A percentile compares a stretch with the other conserved stretches of the same genome.
phyloP scores from a whole-genome alignment of 192 early-diverging fungal species.

The Phlyctochytrium arcticum region DNA sequence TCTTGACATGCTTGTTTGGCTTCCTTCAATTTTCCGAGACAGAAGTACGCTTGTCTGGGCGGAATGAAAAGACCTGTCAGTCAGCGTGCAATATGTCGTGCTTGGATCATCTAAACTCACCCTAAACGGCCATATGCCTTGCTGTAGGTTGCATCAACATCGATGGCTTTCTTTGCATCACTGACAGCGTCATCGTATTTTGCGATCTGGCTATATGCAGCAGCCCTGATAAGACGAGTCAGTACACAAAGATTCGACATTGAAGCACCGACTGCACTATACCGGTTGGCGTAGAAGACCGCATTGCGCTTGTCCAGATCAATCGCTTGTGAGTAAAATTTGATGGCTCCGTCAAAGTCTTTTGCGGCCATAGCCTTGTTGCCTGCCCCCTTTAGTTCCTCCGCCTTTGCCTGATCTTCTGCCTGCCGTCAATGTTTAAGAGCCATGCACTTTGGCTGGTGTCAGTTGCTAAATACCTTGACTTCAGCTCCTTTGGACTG shows the following conservation, averaged over 20 bases:
- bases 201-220: slow-evolving; percentile 86
- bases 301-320: slow-evolving; percentile 75
- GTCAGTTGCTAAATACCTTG: too few species aligned
- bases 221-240: slow-evolving; percentile 59
- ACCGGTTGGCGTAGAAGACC: slow-evolving; percentile 97
- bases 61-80: background rate
- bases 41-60: slow-evolving; percentile 82
- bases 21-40: slow-evolving; percentile 74
- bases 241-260: background rate
- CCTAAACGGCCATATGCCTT: slow-evolving; percentile 92
- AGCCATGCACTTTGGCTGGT: too few species aligned
- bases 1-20: slow-evolving; percentile 88
- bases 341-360: slow-evolving; percentile 81
- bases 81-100: too few species aligned
- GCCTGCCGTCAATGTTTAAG: background rate
- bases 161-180: slow-evolving; percentile 81
- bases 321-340: slow-evolving; percentile 89
- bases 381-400: slow-evolving; percentile 84
- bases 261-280: slow-evolving; percentile 1
- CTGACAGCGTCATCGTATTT: slow-evolving; percentile 82
- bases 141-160: slow-evolving; percentile 83
- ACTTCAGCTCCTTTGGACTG: too few species aligned
- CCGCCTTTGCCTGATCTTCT: slow-evolving; percentile 70
- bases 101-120: too few species aligned
- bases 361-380: slow-evolving; percentile 82